These are phyloP conservation scores for Pestalotiopsis sp. DNA, from an alignment of 2,329 filamentous ascomycete species.

Conservation along the genomic window DNA sequence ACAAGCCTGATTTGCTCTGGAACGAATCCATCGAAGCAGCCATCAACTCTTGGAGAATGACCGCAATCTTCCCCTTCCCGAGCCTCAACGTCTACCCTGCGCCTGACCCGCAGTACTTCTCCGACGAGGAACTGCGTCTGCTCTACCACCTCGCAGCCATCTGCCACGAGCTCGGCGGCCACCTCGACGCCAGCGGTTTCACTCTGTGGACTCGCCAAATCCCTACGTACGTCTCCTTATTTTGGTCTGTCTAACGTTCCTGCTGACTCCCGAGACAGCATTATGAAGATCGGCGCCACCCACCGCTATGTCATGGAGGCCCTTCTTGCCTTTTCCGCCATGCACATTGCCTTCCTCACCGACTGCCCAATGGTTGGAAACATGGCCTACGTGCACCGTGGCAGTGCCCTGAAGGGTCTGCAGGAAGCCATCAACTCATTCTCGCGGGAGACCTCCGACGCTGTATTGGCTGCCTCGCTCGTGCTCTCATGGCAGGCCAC, in stretches of 20 bases:
- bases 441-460: slow-evolving; percentile 84
- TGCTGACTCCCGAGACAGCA: slow-evolving; percentile 49
- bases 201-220: slow-evolving; percentile 93
- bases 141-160: slow-evolving; percentile 89
- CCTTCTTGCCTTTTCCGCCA: slow-evolving; percentile 89
- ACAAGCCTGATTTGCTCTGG: slow-evolving; percentile 75
- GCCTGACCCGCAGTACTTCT: slow-evolving; percentile 71
- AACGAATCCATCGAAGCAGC: slow-evolving; percentile 80
- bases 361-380: slow-evolving; percentile 82
- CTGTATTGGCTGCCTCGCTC: slow-evolving; percentile 86
- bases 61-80: slow-evolving; percentile 82
- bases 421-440: slow-evolving; percentile 86
- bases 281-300: slow-evolving; percentile 78
- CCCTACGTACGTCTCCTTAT: slow-evolving; percentile 67
- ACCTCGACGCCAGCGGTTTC: slow-evolving; percentile 75
- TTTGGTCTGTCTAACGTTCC: slow-evolving; percentile 12
- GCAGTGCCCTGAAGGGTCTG: slow-evolving; percentile 80
- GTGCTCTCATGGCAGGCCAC: slow-evolving; percentile 94
- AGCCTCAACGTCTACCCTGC: slow-evolving; percentile 75
- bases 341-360: slow-evolving; percentile 87
- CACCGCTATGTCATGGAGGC: slow-evolving; percentile 93
- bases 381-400: slow-evolving; percentile 86
- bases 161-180: slow-evolving; percentile 74
- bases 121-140: slow-evolving; percentile 77
- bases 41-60: slow-evolving; percentile 81